Evolutionary conservation across 2,329 filamentous ascomycete genomes (phyloP).

Genomic region (Microdochium paspali): DNA sequence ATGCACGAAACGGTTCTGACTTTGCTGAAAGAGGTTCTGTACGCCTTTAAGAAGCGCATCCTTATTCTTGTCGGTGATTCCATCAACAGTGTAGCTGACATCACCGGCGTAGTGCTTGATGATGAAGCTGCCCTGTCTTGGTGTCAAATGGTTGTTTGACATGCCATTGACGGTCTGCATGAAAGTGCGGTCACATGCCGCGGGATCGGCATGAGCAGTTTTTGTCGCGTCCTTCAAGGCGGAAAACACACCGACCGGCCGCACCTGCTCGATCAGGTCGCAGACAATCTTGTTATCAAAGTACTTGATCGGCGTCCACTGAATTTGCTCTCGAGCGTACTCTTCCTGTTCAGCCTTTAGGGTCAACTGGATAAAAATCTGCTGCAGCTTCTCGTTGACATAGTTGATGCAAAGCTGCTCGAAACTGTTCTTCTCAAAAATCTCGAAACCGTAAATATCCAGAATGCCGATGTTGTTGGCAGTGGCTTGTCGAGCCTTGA

Average conservation of each 20-base stretch:
- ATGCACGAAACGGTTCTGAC: conserved; percentile 78
- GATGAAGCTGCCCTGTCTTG: conserved; percentile 90
- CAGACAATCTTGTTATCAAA: conserved; percentile 99
- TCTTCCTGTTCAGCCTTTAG: conserved; percentile 96
- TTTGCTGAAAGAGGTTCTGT: conserved; percentile 75
- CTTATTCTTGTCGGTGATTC: conserved; percentile 99
- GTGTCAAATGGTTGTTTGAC: conserved; percentile 83
- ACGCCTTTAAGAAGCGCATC: conserved; percentile 93
- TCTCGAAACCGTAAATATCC: conserved; percentile 98
- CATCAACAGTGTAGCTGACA: conserved; percentile 86
- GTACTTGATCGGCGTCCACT: conserved; percentile 98
- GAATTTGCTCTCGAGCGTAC: conserved; percentile 89
- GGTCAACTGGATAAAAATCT: conserved; percentile 97
- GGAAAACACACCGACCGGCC: conserved; percentile 87
- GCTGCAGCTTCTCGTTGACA: conserved; percentile 97
- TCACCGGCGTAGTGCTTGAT: conserved; percentile 99
- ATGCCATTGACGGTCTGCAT: conserved; percentile 88
- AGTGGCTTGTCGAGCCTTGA: conserved; percentile 67
- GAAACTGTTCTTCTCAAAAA: conserved; percentile 98
- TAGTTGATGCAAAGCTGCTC: conserved; percentile 99
- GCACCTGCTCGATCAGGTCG: conserved; percentile 85
- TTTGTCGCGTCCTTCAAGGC: conserved; percentile 96
- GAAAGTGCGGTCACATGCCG: conserved; percentile 90
- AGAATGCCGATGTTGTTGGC: conserved; percentile 89
- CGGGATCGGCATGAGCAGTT: conserved; percentile 92